These are phyloP conservation scores for Neonectria punicea DNA, from an alignment of 2,329 filamentous ascomycete genomes.

Conservation along the genomic window DNA sequence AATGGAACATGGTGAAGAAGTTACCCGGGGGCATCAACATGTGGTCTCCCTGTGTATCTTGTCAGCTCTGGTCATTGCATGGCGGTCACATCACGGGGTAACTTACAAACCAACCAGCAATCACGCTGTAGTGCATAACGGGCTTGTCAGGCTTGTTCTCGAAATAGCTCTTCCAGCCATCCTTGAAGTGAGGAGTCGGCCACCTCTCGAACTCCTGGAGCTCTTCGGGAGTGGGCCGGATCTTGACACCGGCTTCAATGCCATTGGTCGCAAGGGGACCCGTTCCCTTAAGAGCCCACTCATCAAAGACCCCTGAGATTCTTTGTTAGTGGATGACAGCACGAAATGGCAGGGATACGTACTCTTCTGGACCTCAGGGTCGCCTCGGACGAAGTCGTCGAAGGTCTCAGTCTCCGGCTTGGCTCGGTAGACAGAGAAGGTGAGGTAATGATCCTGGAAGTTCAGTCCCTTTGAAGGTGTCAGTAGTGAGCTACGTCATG, in stretches of 20 bases:
- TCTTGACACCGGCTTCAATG: constrained; percentile 83
- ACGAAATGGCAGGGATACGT: constrained; percentile 30
- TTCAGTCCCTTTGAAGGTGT: constrained; percentile 63
- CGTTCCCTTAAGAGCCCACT: constrained; percentile 83
- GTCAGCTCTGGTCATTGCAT: background rate
- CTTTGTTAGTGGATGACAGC: background rate
- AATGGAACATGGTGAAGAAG: constrained; percentile 88
- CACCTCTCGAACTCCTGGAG: constrained; percentile 75
- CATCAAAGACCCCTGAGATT: constrained; percentile 69
- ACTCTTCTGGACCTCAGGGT: constrained; percentile 76
- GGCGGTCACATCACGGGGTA: background rate
- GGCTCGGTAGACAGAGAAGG: constrained; percentile 76
- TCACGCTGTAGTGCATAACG: constrained; percentile 86
- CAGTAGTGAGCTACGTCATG: background rate
- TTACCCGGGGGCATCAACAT: constrained; percentile 77
- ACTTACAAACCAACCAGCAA: constrained; percentile 69
- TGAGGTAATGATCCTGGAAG: constrained; percentile 81
- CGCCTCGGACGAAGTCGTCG: constrained; percentile 81
- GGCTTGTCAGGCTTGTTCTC: constrained; percentile 87
- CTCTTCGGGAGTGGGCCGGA: constrained; percentile 76
- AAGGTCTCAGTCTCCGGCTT: constrained; percentile 82
- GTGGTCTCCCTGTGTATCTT: constrained; percentile 55
- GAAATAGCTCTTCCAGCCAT: constrained; percentile 84
- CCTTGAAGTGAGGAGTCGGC: constrained; percentile 79
- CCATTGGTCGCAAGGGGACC: constrained; percentile 82